Percentiles rank a stretch among this genome's conserved stretches.
phyloP scores from a whole-genome alignment of 352 stramenopile species.

The Stramenopiles sp. region DNA sequence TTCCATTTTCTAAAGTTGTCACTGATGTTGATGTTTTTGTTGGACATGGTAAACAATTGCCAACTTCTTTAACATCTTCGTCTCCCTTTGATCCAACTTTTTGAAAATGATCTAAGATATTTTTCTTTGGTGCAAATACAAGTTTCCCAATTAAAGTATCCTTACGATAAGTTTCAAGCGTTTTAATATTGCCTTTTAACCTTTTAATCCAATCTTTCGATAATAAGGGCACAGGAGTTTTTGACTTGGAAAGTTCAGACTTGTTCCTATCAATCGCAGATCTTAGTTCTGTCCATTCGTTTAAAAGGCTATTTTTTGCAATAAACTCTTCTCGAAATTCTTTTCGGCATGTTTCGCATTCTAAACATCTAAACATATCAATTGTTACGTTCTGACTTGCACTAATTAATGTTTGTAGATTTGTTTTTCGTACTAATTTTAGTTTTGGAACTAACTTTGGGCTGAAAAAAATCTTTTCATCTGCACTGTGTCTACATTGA shows the following conservation, averaged over 20 bases:
- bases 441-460: not conserved
- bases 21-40: too few relatives aligned
- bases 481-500: not conserved
- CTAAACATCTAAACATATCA: not conserved
- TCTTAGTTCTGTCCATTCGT: not conserved
- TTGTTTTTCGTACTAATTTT: not conserved
- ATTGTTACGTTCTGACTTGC: not conserved
- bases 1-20: too few relatives aligned
- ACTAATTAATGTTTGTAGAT: not conserved
- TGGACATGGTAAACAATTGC: too few relatives aligned
- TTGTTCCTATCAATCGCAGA: not conserved
- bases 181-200: not conserved
- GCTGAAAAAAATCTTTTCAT: not conserved
- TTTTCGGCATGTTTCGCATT: not conserved
- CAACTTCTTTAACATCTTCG: too few relatives aligned
- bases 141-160: not conserved
- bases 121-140: not conserved
- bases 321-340: not conserved
- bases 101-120: not conserved
- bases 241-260: not conserved
- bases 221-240: not conserved
- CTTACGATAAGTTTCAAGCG: not conserved
- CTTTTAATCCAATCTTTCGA: not conserved
- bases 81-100: too few relatives aligned
- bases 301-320: not conserved